Evolutionary conservation across 129 eudicot genomes (phyloP).

Genomic region (Escallonia herrerae): DNA sequence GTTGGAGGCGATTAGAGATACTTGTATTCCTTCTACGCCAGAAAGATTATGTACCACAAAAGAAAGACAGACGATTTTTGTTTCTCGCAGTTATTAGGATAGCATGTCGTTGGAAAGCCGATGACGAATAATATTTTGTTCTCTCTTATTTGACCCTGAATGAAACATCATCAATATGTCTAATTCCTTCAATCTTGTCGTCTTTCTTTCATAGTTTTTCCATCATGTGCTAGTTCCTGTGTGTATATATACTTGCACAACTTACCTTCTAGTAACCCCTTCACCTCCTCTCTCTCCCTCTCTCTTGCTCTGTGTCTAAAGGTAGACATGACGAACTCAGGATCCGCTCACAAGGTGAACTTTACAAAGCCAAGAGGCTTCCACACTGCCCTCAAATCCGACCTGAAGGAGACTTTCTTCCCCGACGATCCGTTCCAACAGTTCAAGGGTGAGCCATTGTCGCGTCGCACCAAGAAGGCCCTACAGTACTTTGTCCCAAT

Average conservation of each 20-base stretch:
- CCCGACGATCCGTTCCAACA: slow-evolving; percentile 81
- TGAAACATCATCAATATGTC: too few relatives aligned
- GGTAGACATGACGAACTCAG: background rate
- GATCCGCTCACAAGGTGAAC: slow-evolving; percentile 32
- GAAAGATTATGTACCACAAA: too few relatives aligned
- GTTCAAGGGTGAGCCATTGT: slow-evolving; percentile 38
- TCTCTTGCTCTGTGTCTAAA: slow-evolving; percentile 14
- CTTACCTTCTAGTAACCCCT: slow-evolving; percentile 3
- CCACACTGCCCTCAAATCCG: slow-evolving; percentile 34
- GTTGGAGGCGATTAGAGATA: too few relatives aligned
- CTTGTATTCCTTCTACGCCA: too few relatives aligned
- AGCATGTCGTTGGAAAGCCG: too few relatives aligned
- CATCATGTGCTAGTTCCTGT: too few relatives aligned
- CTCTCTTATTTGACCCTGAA: too few relatives aligned
- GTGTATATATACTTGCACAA: background rate
- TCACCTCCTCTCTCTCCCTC: background rate
- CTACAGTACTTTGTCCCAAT: slow-evolving; percentile 64
- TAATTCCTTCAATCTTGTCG: too few relatives aligned
- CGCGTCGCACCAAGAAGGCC: slow-evolving; percentile 19
- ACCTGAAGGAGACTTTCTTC: slow-evolving; percentile 53
- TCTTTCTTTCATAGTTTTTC: too few relatives aligned
- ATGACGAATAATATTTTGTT: too few relatives aligned
- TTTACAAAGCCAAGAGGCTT: slow-evolving; percentile 51
- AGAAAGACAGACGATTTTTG: too few relatives aligned
- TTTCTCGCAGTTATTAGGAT: too few relatives aligned